Evolutionary conservation across 2,329 filamentous ascomycete species (phyloP).

Genomic region (Penicillium sp.): DNA sequence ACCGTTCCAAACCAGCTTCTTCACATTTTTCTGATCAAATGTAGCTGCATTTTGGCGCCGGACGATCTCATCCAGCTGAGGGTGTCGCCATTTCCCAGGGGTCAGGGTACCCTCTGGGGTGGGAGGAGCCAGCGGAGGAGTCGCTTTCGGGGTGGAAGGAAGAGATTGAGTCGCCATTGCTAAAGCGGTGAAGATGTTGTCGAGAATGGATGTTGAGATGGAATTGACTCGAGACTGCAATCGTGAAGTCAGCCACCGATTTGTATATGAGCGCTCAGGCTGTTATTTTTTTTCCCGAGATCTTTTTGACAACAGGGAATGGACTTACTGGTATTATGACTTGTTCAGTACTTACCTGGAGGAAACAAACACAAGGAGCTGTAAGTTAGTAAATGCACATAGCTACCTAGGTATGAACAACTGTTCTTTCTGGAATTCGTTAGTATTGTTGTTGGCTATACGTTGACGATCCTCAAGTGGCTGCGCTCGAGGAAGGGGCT

Average conservation of each 20-base stretch:
- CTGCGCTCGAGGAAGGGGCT: constrained; percentile 7
- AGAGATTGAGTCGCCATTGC: constrained; percentile 30
- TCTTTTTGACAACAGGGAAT: not conserved
- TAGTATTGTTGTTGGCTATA: constrained; percentile 10
- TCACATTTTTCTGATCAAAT: constrained; percentile 70
- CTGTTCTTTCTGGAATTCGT: not conserved
- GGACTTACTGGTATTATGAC: not conserved
- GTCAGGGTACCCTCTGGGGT: constrained; percentile 30
- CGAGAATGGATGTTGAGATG: not conserved
- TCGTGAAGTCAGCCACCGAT: not conserved
- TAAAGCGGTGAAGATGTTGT: not conserved
- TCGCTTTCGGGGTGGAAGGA: constrained; percentile 38
- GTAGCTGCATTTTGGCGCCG: constrained; percentile 66
- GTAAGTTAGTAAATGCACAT: not conserved
- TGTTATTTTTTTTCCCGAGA: not conserved
- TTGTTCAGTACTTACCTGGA: not conserved
- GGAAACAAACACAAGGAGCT: not conserved
- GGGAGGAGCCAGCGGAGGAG: constrained; percentile 22
- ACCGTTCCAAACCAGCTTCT: constrained; percentile 60
- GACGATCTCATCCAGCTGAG: constrained; percentile 76
- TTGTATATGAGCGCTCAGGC: not conserved
- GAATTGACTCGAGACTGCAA: constrained; percentile 3
- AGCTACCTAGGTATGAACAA: not conserved
- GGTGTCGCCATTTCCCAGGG: constrained; percentile 82
- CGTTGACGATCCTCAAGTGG: constrained; percentile 2